Evolutionary conservation across 176 grass and related monocot species (phyloP), one percentile per base, ranked within the genome.

Genomic region (Hyparrhenia diplandra): DNA sequence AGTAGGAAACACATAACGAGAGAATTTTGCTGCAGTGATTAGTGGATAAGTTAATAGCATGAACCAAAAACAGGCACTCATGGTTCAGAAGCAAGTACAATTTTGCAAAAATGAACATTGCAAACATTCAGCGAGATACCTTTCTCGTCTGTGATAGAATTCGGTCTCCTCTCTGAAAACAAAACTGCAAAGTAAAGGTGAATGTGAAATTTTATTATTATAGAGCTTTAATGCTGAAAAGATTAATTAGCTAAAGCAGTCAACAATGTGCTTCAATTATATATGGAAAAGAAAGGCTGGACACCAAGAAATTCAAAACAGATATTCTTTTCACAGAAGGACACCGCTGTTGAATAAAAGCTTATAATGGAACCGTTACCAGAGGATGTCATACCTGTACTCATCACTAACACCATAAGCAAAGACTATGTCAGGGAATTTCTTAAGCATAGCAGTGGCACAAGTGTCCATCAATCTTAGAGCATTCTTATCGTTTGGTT

Each of bases 371-470:
- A 83, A 84, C 36, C n/a, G 57, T 37, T 17, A 52, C 18, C 21
- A 35, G 74, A 82, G 24, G 1, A 52, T 73, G 59, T 16, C n/a
- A n/a, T 90, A 94, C 94, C 89, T 97, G 79, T 94, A 97, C 73
- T 97, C 94, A 74, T 94, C 89, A 77, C 92, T 94, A 52, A 90
- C 94, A 73, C 94, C 94, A 81, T 97, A 97, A 65, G 94, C 91
- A 87, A 94, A 97, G 51, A 94, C 85, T 83, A 94, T 92, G 42
- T 94, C 89, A 3, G 90, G 83, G 77, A 97, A 97, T 37, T 92
- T 87, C 31, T 88, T 60, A 2, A 97, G 87, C 87, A 92, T 80
- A 39, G 77, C 88, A 46, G 81, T 80, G 25, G 94, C 87, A 85
- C 94, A 94, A 3, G 76, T 43, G 11, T 92, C 83, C 93, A 95